Evolutionary conservation across 176 grass and related monocot species (phyloP).

Genomic region (Oryza officinalis): DNA sequence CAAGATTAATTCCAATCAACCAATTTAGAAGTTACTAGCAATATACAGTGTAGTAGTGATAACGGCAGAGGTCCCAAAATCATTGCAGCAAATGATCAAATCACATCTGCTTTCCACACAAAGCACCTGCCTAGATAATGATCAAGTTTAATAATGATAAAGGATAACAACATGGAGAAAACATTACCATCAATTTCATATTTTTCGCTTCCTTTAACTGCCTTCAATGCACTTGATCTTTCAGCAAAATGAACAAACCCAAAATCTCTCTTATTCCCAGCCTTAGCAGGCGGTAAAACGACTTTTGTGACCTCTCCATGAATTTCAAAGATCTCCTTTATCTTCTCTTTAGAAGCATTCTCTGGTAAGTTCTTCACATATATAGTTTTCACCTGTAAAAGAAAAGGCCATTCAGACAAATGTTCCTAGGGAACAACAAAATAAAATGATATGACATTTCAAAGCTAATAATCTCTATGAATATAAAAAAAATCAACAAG

Average conservation of each 20-base stretch:
- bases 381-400: slow-evolving; percentile 81
- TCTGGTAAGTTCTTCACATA: slow-evolving; percentile 98
- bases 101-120: background rate
- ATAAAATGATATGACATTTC: background rate
- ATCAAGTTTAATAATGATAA: background rate
- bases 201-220: slow-evolving; percentile 84
- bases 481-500: no score
- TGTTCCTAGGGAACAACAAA: background rate
- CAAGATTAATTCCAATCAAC: background rate
- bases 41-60: background rate
- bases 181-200: slow-evolving; percentile 89
- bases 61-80: background rate
- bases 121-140: background rate
- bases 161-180: background rate
- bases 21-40: background rate
- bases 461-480: no score
- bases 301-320: slow-evolving; percentile 91
- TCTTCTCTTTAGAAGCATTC: slow-evolving; percentile 73
- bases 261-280: slow-evolving; percentile 93
- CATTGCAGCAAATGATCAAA: background rate
- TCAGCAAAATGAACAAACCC: slow-evolving; percentile 96
- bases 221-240: slow-evolving; percentile 92
- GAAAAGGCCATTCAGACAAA: background rate
- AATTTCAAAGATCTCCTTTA: slow-evolving; percentile 86
- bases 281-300: slow-evolving; percentile 83